Evolutionary conservation across 495 filamentous ascomycete species (phyloP), one percentile per base, ranked within the genome.

Genomic region (Cercophora scortea): DNA sequence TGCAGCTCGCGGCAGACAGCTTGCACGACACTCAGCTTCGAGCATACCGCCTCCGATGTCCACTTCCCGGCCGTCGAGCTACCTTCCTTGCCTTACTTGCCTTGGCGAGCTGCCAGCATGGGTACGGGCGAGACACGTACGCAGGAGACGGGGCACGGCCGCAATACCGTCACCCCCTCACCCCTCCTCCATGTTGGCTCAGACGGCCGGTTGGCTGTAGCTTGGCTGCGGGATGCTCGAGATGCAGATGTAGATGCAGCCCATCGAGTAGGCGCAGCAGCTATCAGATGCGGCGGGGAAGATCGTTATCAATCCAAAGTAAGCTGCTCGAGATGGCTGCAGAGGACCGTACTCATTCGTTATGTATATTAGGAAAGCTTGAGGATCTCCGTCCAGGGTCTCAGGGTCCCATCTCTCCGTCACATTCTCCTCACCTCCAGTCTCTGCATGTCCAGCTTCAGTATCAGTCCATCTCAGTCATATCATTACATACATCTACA

Each of bases 291-390:
- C 51, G 45, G 54, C 39, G 42, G 49, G n/a, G 48, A 49, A 45
- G 59, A 61, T 61, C 59, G 42, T 43, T 50, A 49, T 54, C 50
- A 46, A 50, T 11, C 19, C 38, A 42, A 34, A 32, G 49, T 39
- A 38, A 38, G 36, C 36, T 50, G 18, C 48, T 8, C 32, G 43
- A 49, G 7, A n/a, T 35, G 4, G 15, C 17, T 34, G 1, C 39
- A 18, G 13, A 45, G 38, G 1, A 11, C 42, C 44, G 25, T 15
- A 43, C 40, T 52, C 10, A 8, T 38, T 38, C 36, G 36, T 53
- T 58, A 45, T 49, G 40, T 60, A 53, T 54, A 53, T 52, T 40
- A 52, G 36, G 40, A 36, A 40, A 39, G 9, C 16, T 42, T 49
- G 50, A 32, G 32, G 36, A 51, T 35, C 25, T 35, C 35, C 41